Base-by-base conservation (phyloP, 2,329 filamentous ascomycete species). In the Pseudogymnoascus pannorum region DNA sequence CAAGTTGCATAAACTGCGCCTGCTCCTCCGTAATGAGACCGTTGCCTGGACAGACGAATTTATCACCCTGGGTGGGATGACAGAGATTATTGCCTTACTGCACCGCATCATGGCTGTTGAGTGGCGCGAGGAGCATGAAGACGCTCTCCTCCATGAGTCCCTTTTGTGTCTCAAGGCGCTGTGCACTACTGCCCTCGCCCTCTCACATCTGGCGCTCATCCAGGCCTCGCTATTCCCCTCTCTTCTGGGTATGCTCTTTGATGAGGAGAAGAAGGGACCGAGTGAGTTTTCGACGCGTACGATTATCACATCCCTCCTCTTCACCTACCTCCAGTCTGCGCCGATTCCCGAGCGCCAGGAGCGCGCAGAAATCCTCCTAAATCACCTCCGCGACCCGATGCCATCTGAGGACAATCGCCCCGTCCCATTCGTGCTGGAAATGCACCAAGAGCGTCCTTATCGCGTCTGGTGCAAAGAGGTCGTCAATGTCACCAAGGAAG, bases 41-140 rank as follows among this genome's bases (percentile, higher is more conserved):
- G 91, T 99, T 5, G 85, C 88, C 11, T 99, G 94, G 94, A 95
- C 95, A 2, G 91, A 97, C 71, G 84, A 87, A 11, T 99, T 97
- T 72, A 91, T 97, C 68, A 82, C 86, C 40, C 87, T 92, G 65
- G 92, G 91, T 14, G 94, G 94, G 18, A 96, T 97, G 92, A 84
- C 88, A 66, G 91, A 97, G 73, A 89, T 97, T 65, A 88, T 97
- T 35, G 85, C 84, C 38, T 77, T 97, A 60, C 79, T 97, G 57
- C 88, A 96, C 73, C 85, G 93, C n/a, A 96, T 93, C 68, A 92
- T 97, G 83, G 88, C 88, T 59, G 87, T 99, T 33, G 94, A 97
- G 74, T 99, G 94, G 93, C 92, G 90, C 70, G 94, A 97, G 79
- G 94, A 97, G 69, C 93, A 97, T 70, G 94, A 97, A 75, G 94